Base-by-base conservation (phyloP, 2,329 filamentous ascomycete genomes). In the Penicillium verrucosum region DNA sequence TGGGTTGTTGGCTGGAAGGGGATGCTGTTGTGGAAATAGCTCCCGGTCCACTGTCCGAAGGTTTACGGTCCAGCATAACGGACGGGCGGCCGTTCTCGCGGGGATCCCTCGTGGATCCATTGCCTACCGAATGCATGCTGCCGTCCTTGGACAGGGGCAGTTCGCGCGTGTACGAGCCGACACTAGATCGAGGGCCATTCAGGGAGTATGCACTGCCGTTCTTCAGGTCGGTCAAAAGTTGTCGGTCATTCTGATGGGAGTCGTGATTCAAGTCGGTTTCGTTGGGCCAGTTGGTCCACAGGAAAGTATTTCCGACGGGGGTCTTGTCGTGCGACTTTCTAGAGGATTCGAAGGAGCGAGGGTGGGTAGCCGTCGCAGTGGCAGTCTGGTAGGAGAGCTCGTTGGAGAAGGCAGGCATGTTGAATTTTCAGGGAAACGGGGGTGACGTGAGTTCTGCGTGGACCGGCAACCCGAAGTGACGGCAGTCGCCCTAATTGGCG, bases 151-250 rank as follows among this genome's bases (percentile, higher is more conserved):
- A 71, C 56, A 70, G 70, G 34, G 68, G 70, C 62, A 66, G 71
- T 21, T 77, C 76, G 68, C 73, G 67, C 42, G 73, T 73, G 59
- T 77, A 75, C 48, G 76, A 77, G 54, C 73, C 73, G 58, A 72
- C 69, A 57, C 72, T 76, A 56, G 79, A 76, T 64, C 78, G 79
- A 62, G 81, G 83, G 69, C 87, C 86, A 64, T 82, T 80, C 68
- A 84, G 68, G 37, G 83, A 81, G 72, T 79, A 83, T 75, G 86
- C 82, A 74, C 81, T 86, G 68, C 83, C 81, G 72, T 77, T 75
- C 67, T 75, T 77, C 36, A 73, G 54, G 30, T 70, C 68, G 48
- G 73, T 71, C 61, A 73, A 58, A 58, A 75, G 66, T 47, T 70
- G 68, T 55, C 72, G 75, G 59, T 78, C 75, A 60, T 72, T 70